phyloP scores from a whole-genome alignment of 495 filamentous ascomycete species.

The Peziza echinospora region DNA sequence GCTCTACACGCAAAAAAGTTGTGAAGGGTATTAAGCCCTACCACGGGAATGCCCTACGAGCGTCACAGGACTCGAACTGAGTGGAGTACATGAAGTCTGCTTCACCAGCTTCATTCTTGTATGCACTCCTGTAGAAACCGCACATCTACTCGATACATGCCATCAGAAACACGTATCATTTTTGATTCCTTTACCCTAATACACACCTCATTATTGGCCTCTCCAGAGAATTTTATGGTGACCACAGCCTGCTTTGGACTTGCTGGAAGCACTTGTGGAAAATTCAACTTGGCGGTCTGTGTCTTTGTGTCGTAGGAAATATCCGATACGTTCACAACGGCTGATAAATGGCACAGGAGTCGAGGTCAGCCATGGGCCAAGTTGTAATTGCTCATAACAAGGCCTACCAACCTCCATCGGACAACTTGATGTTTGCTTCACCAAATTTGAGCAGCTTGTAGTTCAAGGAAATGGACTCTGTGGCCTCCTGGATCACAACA shows the following conservation, averaged over 20 bases:
- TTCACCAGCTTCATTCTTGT: conserved; percentile 52
- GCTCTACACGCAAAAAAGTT: background rate
- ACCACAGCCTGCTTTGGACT: conserved; percentile 35
- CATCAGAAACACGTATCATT: background rate
- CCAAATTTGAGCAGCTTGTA: conserved; percentile 13
- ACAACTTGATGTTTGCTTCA: conserved; percentile 9
- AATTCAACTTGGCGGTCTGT: conserved; percentile 55
- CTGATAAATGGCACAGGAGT: no score
- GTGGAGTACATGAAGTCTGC: conserved; percentile 80
- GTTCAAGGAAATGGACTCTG: conserved; percentile 10
- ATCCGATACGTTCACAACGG: no score
- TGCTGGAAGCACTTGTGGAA: conserved; percentile 42
- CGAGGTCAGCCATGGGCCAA: conserved; percentile 27
- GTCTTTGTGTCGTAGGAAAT: conserved; percentile 59
- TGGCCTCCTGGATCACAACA: conserved; percentile 9
- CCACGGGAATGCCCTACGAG: conserved; percentile 80
- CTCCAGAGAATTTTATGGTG: conserved; percentile 57
- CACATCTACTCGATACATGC: conserved; percentile 37
- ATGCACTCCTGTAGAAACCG: conserved; percentile 89
- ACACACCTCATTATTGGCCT: conserved; percentile 51
- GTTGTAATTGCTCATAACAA: conserved; percentile 39
- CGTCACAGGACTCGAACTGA: conserved; percentile 93
- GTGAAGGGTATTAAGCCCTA: conserved; percentile 3
- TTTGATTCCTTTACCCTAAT: no score
- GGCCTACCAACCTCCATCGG: conserved; percentile 59